phyloP scores from a whole-genome alignment of 352 stramenopile species.

The Pythium phragmitis region DNA sequence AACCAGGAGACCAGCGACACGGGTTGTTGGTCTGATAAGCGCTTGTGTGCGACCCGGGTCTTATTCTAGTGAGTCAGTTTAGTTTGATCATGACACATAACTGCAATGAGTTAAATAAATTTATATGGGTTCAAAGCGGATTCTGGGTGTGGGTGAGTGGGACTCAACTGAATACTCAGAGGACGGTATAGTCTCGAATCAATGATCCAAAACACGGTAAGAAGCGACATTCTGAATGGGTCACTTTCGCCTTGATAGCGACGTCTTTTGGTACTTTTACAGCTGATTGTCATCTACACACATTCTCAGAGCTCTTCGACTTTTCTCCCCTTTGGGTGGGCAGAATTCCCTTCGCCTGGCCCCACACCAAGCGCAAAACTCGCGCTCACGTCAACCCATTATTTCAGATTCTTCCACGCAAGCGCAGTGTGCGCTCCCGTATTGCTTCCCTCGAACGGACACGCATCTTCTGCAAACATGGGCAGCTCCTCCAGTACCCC shows the following conservation, averaged over 20 bases:
- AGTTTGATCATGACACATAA: not conserved
- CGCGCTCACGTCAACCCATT: not conserved
- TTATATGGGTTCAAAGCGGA: not conserved
- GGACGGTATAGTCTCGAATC: not conserved
- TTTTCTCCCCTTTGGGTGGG: not conserved
- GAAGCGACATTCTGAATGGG: no score
- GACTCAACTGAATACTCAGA: not conserved
- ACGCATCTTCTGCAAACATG: constrained; percentile 21
- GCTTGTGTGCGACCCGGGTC: not conserved
- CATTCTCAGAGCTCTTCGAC: not conserved
- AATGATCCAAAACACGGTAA: not conserved
- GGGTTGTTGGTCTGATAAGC: not conserved
- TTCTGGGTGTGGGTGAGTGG: not conserved
- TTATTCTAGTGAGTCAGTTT: not conserved
- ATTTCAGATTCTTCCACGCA: constrained; percentile 3
- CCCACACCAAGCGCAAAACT: not conserved
- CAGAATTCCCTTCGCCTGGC: not conserved
- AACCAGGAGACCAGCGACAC: not conserved
- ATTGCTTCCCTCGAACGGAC: not conserved
- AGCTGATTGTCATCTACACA: not conserved
- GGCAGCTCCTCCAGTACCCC: constrained; percentile 32
- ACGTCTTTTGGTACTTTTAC: no score
- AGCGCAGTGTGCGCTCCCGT: not conserved
- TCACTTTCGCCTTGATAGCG: no score
- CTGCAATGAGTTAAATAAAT: not conserved